phyloP scores from a whole-genome alignment of 179 eudicot genomes.

The Corrigiola litoralis region DNA sequence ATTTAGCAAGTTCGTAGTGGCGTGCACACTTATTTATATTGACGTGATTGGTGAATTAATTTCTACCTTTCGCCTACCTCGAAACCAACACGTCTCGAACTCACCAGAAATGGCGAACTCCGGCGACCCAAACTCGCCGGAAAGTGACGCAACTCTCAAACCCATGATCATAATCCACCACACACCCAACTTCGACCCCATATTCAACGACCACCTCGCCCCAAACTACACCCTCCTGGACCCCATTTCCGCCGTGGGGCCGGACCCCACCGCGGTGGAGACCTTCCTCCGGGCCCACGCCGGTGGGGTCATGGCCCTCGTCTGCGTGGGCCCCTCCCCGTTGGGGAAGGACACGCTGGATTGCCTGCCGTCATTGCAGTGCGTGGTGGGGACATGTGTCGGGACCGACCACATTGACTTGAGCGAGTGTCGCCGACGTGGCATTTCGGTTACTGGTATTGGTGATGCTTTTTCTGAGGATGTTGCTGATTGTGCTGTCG shows the following conservation, averaged over 20 bases:
- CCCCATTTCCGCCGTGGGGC: conserved; percentile 19
- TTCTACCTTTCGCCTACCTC: neutral
- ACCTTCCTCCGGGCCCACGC: conserved; percentile 23
- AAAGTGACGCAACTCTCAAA: conserved; percentile 1
- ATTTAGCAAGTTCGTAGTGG: neutral
- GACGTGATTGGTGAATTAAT: no score
- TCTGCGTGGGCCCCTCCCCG: conserved; percentile 41
- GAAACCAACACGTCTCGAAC: neutral
- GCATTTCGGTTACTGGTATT: conserved; percentile 44
- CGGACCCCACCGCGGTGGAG: conserved; percentile 12
- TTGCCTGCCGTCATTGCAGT: conserved; percentile 48
- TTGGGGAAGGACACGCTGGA: conserved; percentile 34
- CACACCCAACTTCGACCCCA: conserved; percentile 19
- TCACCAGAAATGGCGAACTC: neutral
- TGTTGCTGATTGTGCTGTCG: conserved; percentile 70
- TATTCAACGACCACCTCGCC: conserved; percentile 25
- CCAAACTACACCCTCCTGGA: conserved; percentile 36
- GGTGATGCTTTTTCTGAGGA: conserved; percentile 65
- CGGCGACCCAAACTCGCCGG: neutral
- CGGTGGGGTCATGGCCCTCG: conserved; percentile 28
- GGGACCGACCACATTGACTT: conserved; percentile 64
- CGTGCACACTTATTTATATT: no score
- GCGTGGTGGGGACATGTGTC: conserved; percentile 36
- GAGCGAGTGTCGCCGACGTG: conserved; percentile 59
- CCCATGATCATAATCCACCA: conserved; percentile 42